These are phyloP conservation scores for Alternaria dauci DNA, from an alignment of 2,329 filamentous ascomycete species.

Conservation along the genomic window DNA sequence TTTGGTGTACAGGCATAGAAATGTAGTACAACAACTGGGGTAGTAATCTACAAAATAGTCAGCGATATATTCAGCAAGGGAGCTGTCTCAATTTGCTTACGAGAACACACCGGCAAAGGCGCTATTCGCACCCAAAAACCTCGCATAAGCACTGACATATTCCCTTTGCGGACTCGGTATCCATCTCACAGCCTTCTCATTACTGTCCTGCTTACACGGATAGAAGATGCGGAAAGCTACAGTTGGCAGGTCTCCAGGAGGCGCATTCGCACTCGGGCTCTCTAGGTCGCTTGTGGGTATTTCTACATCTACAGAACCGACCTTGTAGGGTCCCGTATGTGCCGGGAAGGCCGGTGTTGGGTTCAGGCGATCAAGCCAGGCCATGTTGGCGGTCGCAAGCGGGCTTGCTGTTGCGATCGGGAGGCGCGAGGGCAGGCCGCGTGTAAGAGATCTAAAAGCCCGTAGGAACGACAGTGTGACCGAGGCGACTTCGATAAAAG, in stretches of 20 bases:
- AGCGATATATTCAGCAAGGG: background rate
- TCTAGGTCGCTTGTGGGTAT: conserved; percentile 68
- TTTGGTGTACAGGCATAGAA: conserved; percentile 75
- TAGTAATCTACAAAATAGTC: conserved; percentile 61
- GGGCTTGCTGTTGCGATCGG: conserved; percentile 18
- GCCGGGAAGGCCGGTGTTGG: conserved; percentile 76
- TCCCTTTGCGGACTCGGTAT: conserved; percentile 78
- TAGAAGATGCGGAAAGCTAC: conserved; percentile 86
- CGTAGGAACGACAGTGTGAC: conserved; percentile 44
- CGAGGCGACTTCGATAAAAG: background rate
- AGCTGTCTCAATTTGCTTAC: conserved; percentile 33
- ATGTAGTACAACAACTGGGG: conserved; percentile 77
- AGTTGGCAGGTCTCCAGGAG: conserved; percentile 67
- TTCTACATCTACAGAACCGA: conserved; percentile 83
- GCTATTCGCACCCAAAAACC: conserved; percentile 74
- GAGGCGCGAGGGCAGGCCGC: conserved; percentile 23
- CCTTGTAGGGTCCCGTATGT: conserved; percentile 79
- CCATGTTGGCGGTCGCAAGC: conserved; percentile 42
- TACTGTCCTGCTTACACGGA: conserved; percentile 56
- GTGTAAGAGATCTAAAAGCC: conserved; percentile 29
- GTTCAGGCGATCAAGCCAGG: conserved; percentile 61
- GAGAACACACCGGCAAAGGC: conserved; percentile 54
- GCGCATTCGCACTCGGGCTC: conserved; percentile 61
- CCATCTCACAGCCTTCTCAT: conserved; percentile 73
- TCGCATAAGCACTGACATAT: conserved; percentile 77